phyloP scores from a whole-genome alignment of 2,329 filamentous ascomycete genomes.

The Epichloe brachyelytri region DNA sequence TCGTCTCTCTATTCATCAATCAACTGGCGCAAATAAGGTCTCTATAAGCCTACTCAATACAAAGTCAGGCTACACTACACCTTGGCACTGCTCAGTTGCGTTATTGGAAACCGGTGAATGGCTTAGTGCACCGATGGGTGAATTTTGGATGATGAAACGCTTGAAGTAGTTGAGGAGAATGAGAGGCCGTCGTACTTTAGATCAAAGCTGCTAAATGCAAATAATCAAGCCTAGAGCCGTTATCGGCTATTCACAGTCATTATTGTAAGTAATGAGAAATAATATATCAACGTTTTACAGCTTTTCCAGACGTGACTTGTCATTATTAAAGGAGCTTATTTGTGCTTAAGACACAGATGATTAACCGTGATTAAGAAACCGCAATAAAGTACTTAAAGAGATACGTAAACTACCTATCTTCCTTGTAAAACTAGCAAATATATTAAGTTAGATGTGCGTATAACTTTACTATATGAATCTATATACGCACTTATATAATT shows the following conservation, averaged over 20 bases:
- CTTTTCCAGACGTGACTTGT: background rate
- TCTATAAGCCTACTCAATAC: constrained; percentile 18
- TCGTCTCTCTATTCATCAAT: constrained; percentile 19
- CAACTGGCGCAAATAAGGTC: constrained; percentile 14
- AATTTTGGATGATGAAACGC: constrained; percentile 10
- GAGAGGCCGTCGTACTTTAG: constrained; percentile 8
- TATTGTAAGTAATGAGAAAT: background rate
- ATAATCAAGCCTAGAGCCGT: background rate
- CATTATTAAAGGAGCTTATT: background rate
- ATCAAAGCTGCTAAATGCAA: background rate
- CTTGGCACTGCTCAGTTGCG: constrained; percentile 19
- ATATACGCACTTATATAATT: no score
- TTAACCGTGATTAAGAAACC: background rate
- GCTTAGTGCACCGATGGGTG: constrained; percentile 10
- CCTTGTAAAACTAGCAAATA: no score
- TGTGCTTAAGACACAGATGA: background rate
- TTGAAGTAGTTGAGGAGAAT: constrained; percentile 11
- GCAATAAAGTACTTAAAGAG: background rate
- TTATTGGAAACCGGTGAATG: constrained; percentile 10
- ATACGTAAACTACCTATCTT: no score
- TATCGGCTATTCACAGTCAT: background rate
- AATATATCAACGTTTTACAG: background rate
- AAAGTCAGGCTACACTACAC: constrained; percentile 18
- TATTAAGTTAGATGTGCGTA: rapidly evolving
- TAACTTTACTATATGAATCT: no score